Conservation (phyloP, 2,329 filamentous ascomycete genomes). For the Boeremia exigua region DNA sequence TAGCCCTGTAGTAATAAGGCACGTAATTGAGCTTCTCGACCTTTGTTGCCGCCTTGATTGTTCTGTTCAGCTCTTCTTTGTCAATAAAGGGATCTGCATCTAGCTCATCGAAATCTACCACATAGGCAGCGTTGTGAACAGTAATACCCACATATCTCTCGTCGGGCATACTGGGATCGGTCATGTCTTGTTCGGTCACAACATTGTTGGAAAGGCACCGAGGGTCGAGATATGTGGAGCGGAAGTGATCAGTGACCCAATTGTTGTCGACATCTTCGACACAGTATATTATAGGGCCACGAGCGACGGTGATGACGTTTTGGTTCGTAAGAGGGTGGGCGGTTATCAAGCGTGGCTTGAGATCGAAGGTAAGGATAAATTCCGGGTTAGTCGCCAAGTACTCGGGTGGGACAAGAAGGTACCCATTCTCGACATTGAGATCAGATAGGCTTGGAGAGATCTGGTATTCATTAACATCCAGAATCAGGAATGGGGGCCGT, state of each 20-base stretch:
- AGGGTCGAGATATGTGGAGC: neutral
- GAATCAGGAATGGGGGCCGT: neutral
- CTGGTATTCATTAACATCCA: neutral
- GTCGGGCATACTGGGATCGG: neutral
- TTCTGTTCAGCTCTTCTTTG: neutral
- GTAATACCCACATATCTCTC: neutral
- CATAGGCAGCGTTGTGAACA: neutral
- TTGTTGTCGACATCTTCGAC: conserved; percentile 65
- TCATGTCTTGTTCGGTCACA: neutral
- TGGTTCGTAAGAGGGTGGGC: conserved; percentile 8
- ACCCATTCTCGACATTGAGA: neutral
- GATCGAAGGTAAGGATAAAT: neutral
- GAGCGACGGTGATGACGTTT: conserved; percentile 46
- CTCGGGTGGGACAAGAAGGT: neutral
- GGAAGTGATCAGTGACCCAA: conserved; percentile 61
- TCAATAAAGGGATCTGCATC: neutral
- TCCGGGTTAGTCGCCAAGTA: neutral
- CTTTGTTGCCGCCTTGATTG: neutral
- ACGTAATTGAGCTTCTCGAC: neutral
- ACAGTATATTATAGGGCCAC: conserved; percentile 67
- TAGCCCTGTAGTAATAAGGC: conserved; percentile 3
- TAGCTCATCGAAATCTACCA: neutral
- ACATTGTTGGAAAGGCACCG: neutral
- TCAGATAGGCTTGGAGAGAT: neutral
- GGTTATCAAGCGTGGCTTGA: neutral